A percentile compares a stretch with the other conserved stretches of the same genome.
phyloP scores from a whole-genome alignment of 306 rosid species.

The Sophora flavescens region DNA sequence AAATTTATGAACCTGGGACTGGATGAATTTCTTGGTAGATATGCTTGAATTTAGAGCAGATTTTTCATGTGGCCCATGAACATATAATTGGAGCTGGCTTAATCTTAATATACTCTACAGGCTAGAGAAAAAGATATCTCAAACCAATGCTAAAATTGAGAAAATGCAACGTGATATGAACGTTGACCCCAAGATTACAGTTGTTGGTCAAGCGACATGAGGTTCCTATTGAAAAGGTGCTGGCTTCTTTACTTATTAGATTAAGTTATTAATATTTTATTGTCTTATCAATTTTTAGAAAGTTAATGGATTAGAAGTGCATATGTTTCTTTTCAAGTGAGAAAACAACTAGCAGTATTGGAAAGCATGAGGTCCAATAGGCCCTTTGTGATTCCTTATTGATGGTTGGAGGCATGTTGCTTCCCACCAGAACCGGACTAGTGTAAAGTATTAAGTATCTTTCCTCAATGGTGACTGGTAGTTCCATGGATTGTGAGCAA shows the following conservation, averaged over 20 bases:
- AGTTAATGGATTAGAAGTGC: constrained; percentile 4
- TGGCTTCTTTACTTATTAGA: constrained; percentile 29
- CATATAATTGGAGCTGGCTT: constrained; percentile 32
- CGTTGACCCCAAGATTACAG: constrained; percentile 96
- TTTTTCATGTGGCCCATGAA: constrained; percentile 28
- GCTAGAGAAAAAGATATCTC: constrained; percentile 81
- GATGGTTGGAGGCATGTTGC: constrained; percentile 27
- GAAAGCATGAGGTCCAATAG: constrained; percentile 27
- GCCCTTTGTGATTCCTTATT: not conserved
- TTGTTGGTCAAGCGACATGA: constrained; percentile 98
- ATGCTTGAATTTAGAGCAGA: constrained; percentile 30
- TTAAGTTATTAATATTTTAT: constrained; percentile 31
- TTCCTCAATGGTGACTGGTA: not conserved
- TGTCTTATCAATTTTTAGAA: not conserved
- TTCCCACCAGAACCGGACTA: constrained; percentile 1
- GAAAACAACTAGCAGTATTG: not conserved
- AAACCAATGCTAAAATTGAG: constrained; percentile 76
- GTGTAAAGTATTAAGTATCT: not conserved
- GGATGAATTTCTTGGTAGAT: constrained; percentile 28
- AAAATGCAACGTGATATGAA: constrained; percentile 86
- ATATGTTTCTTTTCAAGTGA: not conserved
- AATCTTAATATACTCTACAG: constrained; percentile 54
- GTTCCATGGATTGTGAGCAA: too few species aligned
- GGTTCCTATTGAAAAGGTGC: constrained; percentile 96
- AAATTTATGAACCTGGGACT: constrained; percentile 14